Base-by-base conservation (phyloP, 257 asterid genomes). In the Scutellaria baicalensis region DNA sequence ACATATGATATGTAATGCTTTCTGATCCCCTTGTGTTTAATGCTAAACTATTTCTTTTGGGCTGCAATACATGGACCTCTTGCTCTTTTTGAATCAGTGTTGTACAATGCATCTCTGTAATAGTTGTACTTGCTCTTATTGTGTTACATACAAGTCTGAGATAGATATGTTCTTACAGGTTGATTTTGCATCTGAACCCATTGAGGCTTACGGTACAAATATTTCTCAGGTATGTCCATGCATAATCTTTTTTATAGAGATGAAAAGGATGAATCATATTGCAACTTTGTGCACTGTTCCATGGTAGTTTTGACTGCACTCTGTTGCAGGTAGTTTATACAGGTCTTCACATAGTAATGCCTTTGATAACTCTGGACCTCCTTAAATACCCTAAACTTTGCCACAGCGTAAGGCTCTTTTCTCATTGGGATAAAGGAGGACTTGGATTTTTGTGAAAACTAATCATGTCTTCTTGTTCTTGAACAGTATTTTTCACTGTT, bases 381-480 rank as follows among this genome's bases (percentile, higher is more conserved):
- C 88, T 93, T 83, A 93, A 93, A 78, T 91, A 78, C 80, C 99
- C 99, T 55, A 93, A 93, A 74, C 96, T 93, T 81, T 93, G 92
- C 78, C 81, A 80, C 70, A 88, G 84, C 62, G 99, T 93, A 85
- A 78, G 88, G 57, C 70, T 49, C 75, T 75, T 73, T 75, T 62
- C 78, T 21, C 54, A 51, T 36, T 63, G 18, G 42, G 57, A 23
- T 44, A 27, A 56, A 63, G 76, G 59, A 54, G 49, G 38, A n/a
- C 33, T 36, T 16, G 12, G 8, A 48, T 59, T 64, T 18, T 20
- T 66, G 51, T 27, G 59, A 59, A 65, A 79, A 67, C 75, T 83
- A 68, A 84, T 76, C 49, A 27, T 12, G 49, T 68, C 57, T 31
- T 68, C 69, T 74, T 74, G 23, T 73, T 27, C 67, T 18, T 77